Evolutionary conservation across 1,284 basidiomycete genomes (phyloP).

Genomic region (Cryptococcus sp.): DNA sequence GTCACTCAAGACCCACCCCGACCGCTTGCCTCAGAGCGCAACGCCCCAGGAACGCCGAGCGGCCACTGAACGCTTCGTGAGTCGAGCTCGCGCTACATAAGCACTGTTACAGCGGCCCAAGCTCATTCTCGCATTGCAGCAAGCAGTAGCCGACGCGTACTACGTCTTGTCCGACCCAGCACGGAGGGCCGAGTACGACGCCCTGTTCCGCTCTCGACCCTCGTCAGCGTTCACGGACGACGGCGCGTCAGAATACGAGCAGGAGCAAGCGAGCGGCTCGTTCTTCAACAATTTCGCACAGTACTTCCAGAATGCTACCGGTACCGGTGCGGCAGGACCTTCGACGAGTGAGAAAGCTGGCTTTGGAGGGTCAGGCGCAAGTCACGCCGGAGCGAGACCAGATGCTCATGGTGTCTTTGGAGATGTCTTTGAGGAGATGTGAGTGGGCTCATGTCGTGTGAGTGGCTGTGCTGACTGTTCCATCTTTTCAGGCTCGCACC

Average conservation of each 20-base stretch:
- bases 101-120: neutral
- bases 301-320: constrained; percentile 61
- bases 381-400: constrained; percentile 57
- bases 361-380: constrained; percentile 3
- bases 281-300: constrained; percentile 77
- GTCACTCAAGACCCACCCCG: constrained; percentile 76
- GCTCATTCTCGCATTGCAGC: constrained; percentile 15
- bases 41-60: constrained; percentile 67
- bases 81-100: constrained; percentile 23
- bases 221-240: constrained; percentile 47
- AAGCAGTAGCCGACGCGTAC: constrained; percentile 93
- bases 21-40: constrained; percentile 72
- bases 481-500: constrained; percentile 45
- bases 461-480: neutral
- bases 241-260: constrained; percentile 54
- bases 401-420: constrained; percentile 80
- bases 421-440: constrained; percentile 85
- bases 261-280: constrained; percentile 64
- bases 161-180: constrained; percentile 83
- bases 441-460: constrained; percentile 18
- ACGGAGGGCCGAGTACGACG: constrained; percentile 80
- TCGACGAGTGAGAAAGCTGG: constrained; percentile 16
- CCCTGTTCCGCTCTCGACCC: constrained; percentile 59
- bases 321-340: constrained; percentile 44
- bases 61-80: constrained; percentile 74